Evolutionary conservation across 108 stramenopile species (phyloP).

Genomic region (Chaetoceros muelleri): DNA sequence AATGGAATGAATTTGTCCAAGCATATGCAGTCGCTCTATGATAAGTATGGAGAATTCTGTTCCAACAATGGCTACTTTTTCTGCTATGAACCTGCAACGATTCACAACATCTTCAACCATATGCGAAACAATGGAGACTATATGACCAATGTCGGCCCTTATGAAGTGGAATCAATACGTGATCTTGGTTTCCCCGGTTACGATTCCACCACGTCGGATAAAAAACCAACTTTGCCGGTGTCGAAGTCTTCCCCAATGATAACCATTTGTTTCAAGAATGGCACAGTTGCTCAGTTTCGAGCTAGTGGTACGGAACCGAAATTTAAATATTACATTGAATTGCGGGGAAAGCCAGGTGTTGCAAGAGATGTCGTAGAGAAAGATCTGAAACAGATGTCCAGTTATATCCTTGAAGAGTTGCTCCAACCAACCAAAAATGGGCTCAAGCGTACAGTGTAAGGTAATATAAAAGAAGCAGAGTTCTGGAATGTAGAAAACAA

Average conservation of each 20-base stretch:
- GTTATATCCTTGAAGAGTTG: constrained; percentile 58
- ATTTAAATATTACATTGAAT: constrained; percentile 96
- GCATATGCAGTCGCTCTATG: constrained; percentile 68
- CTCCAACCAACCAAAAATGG: constrained; percentile 67
- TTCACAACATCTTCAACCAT: constrained; percentile 61
- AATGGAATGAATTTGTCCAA: constrained; percentile 43
- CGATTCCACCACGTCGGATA: constrained; percentile 72
- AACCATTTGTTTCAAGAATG: constrained; percentile 86
- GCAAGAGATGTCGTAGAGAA: constrained; percentile 45
- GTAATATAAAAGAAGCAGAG: too few species aligned
- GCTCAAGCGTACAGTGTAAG: constrained; percentile 4
- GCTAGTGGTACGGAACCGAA: constrained; percentile 97
- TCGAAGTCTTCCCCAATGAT: constrained; percentile 87
- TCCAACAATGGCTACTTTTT: constrained; percentile 88
- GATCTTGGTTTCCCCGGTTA: constrained; percentile 81
- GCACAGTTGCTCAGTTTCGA: constrained; percentile 88
- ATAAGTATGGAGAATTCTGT: constrained; percentile 88
- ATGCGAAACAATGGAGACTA: constrained; percentile 73
- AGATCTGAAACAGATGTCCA: constrained; percentile 50
- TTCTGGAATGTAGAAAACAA: too few species aligned
- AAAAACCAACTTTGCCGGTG: constrained; percentile 67
- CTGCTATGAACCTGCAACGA: constrained; percentile 63
- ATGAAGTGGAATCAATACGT: constrained; percentile 66
- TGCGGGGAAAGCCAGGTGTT: constrained; percentile 72
- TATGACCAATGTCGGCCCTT: constrained; percentile 42